Evolutionary conservation across 1,284 basidiomycete genomes (phyloP), one percentile per base, ranked within the genome.

Genomic region (Amylostereum chailletii): DNA sequence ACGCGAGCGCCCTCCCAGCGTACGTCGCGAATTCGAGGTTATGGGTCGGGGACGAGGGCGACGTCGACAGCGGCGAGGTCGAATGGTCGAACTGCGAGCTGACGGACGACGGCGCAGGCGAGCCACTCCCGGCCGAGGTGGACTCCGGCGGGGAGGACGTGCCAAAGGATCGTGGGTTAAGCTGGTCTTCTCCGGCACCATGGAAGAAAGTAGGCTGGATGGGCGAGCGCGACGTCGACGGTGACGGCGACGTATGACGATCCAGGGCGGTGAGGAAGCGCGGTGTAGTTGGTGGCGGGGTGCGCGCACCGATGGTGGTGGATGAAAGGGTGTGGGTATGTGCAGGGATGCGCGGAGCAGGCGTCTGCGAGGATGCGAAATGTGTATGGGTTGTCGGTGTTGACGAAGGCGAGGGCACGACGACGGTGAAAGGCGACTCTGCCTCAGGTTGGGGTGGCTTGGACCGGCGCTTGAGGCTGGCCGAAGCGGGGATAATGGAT

Each of bases 21-120:
- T 31, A 45, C n/a, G 33, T 26, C 26, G 32, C 34, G 30, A 49
- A 34, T 30, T 49, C 42, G 34, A 38, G 34, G 4, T 26, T 37
- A 8, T 57, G 62, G 19, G 55, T 52, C 6, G 63, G 65, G 0
- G 62, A 64, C n/a, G 65, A 62, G 5, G 65, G 65, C 9, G 65
- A 65, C 4, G 63, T 65, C 31, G 62, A 66, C 34, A 62, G 53
- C 26, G 65, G 63, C 10, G 64, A 64, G 10, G 57, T 57, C 27
- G 64, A 61, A 9, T 58, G 50, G 4, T 65, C 65, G 46, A 64
- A 68, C 49, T 65, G 65, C 26, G 66, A 68, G 56, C 67, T 67
- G 30, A 56, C 54, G 34, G 58, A 67, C 11, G 66, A 66, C 53
- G 61, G 63, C 10, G 62, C 58, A 6, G 67, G 67, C 26, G 67